These are phyloP conservation scores for Capronia epimyces DNA, from an alignment of 2,329 filamentous ascomycete genomes.

Conservation along the genomic window DNA sequence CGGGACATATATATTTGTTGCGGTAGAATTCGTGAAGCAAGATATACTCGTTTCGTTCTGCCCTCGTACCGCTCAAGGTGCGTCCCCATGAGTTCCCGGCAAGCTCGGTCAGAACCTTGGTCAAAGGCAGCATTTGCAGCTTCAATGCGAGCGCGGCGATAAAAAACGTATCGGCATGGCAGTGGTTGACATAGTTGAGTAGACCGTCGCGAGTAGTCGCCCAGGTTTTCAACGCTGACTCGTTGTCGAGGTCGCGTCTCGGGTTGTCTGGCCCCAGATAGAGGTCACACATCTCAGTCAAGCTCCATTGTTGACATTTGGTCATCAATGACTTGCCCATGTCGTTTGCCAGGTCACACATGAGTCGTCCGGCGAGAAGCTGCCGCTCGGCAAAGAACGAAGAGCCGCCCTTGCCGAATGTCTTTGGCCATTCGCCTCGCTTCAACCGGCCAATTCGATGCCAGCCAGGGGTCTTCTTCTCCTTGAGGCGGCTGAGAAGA, in stretches of 20 bases:
- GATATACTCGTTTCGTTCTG: conserved; percentile 99
- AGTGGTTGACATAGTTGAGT: conserved; percentile 89
- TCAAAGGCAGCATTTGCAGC: conserved; percentile 86
- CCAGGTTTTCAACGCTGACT: conserved; percentile 80
- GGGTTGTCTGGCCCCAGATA: conserved; percentile 69
- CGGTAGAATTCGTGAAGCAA: conserved; percentile 91
- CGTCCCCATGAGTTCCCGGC: conserved; percentile 98
- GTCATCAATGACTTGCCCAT: conserved; percentile 95
- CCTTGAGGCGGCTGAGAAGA: conserved; percentile 75
- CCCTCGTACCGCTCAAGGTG: conserved; percentile 89
- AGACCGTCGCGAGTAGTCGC: conserved; percentile 75
- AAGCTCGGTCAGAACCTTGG: conserved; percentile 91
- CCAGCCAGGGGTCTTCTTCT: conserved; percentile 91
- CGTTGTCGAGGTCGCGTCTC: conserved; percentile 82
- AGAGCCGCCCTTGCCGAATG: conserved; percentile 76
- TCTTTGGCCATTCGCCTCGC: conserved; percentile 77
- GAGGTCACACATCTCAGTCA: conserved; percentile 94
- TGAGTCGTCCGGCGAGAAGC: conserved; percentile 76
- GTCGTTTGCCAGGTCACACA: conserved; percentile 93
- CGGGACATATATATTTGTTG: conserved; percentile 96
- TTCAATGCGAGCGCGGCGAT: conserved; percentile 84
- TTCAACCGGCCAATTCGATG: conserved; percentile 84
- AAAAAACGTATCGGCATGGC: conserved; percentile 92
- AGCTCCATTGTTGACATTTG: conserved; percentile 95
- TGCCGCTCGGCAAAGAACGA: conserved; percentile 93